phyloP scores from a whole-genome alignment of 805 yeast species.

The Pichia californica region DNA sequence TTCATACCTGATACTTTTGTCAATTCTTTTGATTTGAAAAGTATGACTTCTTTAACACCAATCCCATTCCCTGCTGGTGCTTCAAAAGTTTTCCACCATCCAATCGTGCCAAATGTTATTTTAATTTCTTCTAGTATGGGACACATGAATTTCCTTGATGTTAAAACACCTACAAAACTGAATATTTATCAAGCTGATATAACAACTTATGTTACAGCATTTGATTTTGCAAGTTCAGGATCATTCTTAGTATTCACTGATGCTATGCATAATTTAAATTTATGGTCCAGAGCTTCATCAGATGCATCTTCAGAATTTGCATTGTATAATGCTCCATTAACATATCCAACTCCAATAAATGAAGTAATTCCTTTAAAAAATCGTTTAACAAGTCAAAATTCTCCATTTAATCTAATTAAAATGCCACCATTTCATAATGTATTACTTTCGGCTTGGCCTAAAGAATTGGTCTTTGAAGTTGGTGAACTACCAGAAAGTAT shows the following conservation, averaged over 20 bases:
- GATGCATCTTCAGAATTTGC: conserved; percentile 35
- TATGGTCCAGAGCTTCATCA: conserved; percentile 54
- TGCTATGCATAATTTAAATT: conserved; percentile 50
- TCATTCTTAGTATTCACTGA: conserved; percentile 71
- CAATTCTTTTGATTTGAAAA: conserved; percentile 71
- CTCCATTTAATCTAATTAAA: conserved; percentile 69
- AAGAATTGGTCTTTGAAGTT: conserved; percentile 50
- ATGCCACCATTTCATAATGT: conserved; percentile 79
- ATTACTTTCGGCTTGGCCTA: conserved; percentile 76
- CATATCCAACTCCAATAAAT: conserved; percentile 41
- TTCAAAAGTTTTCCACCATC: conserved; percentile 75
- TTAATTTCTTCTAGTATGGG: conserved; percentile 71
- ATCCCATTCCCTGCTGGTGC: conserved; percentile 90
- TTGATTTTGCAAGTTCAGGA: conserved; percentile 64
- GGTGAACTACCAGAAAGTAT: conserved; percentile 52
- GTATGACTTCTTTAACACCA: conserved; percentile 67
- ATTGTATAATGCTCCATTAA: conserved; percentile 40
- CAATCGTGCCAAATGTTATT: conserved; percentile 72
- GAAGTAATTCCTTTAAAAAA: conserved; percentile 27
- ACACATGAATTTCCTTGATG: conserved; percentile 79
- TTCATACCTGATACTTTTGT: conserved; percentile 72
- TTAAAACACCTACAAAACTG: conserved; percentile 67
- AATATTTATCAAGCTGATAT: conserved; percentile 63
- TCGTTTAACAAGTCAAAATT: conserved; percentile 36
- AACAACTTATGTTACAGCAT: conserved; percentile 36